Evolutionary conservation across 768 basidiomycete species (phyloP).

Genomic region (Holtermannia corniformis): DNA sequence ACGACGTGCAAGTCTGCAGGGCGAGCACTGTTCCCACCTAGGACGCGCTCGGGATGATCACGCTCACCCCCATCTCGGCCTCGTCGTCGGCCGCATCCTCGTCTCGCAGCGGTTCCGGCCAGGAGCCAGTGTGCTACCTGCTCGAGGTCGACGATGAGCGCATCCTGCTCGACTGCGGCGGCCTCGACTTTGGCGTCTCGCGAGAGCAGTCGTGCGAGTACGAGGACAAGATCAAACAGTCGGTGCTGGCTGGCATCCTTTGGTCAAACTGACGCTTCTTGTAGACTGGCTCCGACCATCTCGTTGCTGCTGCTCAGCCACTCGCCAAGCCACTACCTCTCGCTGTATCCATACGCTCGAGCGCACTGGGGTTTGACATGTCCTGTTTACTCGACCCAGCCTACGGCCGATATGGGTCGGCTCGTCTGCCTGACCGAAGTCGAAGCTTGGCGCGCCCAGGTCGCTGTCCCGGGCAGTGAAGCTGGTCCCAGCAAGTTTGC

Average conservation of each 20-base stretch:
- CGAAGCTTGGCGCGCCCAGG: constrained; percentile 52
- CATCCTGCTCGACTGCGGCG: constrained; percentile 90
- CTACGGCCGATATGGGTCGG: constrained; percentile 89
- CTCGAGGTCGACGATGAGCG: constrained; percentile 89
- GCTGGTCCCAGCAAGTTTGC: constrained; percentile 1
- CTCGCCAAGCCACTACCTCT: constrained; percentile 78
- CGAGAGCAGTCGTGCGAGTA: constrained; percentile 25
- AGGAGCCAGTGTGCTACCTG: constrained; percentile 59
- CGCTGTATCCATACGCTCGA: constrained; percentile 86
- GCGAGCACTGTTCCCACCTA: too few relatives aligned
- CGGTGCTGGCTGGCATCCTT: constrained; percentile 5
- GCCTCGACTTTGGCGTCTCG: constrained; percentile 41
- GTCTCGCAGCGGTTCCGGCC: constrained; percentile 35
- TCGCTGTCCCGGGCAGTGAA: constrained; percentile 1
- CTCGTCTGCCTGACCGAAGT: constrained; percentile 84
- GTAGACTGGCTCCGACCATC: constrained; percentile 65
- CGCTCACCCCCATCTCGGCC: constrained; percentile 82
- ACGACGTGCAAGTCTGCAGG: too few relatives aligned
- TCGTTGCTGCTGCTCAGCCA: constrained; percentile 91
- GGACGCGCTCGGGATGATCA: constrained; percentile 84
- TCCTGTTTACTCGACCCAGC: constrained; percentile 86
- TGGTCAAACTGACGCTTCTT: not conserved
- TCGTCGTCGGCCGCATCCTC: constrained; percentile 35
- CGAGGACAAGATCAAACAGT: constrained; percentile 39
- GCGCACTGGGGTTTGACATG: constrained; percentile 78